These are phyloP conservation scores for Globisporangium nagaii DNA, from an alignment of 352 stramenopile genomes.

Conservation along the genomic window DNA sequence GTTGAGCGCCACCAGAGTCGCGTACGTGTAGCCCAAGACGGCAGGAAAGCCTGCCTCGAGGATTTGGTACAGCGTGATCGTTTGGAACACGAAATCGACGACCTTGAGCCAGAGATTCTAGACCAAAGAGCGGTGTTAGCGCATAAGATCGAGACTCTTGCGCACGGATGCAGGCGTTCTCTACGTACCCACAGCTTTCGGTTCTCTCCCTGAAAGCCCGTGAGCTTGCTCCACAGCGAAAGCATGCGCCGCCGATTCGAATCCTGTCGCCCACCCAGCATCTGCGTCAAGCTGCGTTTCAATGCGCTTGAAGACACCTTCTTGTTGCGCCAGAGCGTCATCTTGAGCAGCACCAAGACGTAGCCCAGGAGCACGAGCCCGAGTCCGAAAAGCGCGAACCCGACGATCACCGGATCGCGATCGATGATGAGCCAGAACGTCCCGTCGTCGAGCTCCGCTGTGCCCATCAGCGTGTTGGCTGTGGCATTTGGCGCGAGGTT, in stretches of 20 bases:
- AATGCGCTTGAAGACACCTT: background rate
- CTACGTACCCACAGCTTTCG: conserved; percentile 7
- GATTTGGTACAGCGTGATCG: conserved; percentile 14
- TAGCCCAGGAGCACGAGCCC: background rate
- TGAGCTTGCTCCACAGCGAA: background rate
- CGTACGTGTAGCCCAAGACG: conserved; percentile 11
- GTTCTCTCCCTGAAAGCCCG: background rate
- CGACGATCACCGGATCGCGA: background rate
- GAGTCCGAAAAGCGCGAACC: background rate
- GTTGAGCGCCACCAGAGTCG: conserved; percentile 14
- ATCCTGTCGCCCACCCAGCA: no score
- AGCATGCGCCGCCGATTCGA: background rate
- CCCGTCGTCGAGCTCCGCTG: conserved; percentile 6
- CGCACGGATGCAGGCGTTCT: background rate
- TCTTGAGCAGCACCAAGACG: background rate
- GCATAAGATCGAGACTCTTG: background rate
- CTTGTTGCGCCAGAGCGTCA: background rate
- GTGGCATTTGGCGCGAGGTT: background rate
- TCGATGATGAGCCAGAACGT: conserved; percentile 13
- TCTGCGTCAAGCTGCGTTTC: no score
- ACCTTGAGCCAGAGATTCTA: conserved; percentile 27
- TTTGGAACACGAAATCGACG: conserved; percentile 20
- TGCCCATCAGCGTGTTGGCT: background rate
- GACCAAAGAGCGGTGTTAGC: no score
- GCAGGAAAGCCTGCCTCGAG: conserved; percentile 17